phyloP scores from a whole-genome alignment of 1,284 basidiomycete species.

The Spongiforma sp. region DNA sequence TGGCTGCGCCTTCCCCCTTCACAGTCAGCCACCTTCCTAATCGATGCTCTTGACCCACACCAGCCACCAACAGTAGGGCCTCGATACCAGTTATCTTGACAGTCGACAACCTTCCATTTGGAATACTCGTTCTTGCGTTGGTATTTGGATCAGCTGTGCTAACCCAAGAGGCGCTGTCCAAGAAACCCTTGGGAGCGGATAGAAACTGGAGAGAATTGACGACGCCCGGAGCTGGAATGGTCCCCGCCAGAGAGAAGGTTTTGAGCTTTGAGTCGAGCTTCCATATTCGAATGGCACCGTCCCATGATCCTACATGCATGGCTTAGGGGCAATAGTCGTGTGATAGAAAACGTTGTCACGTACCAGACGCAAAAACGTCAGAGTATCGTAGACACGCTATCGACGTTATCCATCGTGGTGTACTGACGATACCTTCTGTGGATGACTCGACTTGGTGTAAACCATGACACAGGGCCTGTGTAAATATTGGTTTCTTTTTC shows the following conservation, averaged over 20 bases:
- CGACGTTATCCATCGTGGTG: slow-evolving; percentile 92
- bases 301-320: slow-evolving; percentile 80
- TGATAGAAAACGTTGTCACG: slow-evolving; percentile 23
- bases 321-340: slow-evolving; percentile 7
- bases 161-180: slow-evolving; percentile 27
- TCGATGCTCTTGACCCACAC: slow-evolving; percentile 86
- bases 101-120: slow-evolving; percentile 13
- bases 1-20: slow-evolving; percentile 72
- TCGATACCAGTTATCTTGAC: slow-evolving; percentile 34
- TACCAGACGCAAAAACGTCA: slow-evolving; percentile 91
- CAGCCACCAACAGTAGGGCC: slow-evolving; percentile 74
- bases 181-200: slow-evolving; percentile 58
- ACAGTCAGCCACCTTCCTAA: slow-evolving; percentile 88
- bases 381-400: slow-evolving; percentile 86
- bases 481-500: slow-evolving; percentile 97
- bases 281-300: slow-evolving; percentile 90
- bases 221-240: slow-evolving; percentile 74
- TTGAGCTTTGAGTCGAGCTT: slow-evolving; percentile 78
- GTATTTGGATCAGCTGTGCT: background rate
- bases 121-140: background rate
- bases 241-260: slow-evolving; percentile 73
- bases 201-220: slow-evolving; percentile 91
- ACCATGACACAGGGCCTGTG: slow-evolving; percentile 86
- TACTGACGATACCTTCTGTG: slow-evolving; percentile 74
- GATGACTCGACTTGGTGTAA: slow-evolving; percentile 72